phyloP scores from a whole-genome alignment of 805 yeast species.

The Pichia exigua region DNA sequence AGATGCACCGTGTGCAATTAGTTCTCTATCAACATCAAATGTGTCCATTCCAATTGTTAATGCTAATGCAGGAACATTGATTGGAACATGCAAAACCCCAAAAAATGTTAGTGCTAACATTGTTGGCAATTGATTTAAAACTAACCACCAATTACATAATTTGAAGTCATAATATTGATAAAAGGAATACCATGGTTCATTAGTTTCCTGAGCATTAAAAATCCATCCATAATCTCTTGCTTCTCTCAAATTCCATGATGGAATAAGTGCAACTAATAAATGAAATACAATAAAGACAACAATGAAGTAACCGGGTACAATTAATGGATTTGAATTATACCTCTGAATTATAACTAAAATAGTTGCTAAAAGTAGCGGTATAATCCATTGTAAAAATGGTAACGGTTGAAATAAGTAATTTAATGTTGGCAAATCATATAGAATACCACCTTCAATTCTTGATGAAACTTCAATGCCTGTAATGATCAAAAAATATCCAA shows the following conservation, averaged over 20 bases:
- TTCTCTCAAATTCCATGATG: constrained; percentile 49
- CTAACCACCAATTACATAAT: constrained; percentile 66
- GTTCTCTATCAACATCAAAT: constrained; percentile 84
- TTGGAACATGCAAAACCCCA: constrained; percentile 94
- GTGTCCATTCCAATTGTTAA: constrained; percentile 81
- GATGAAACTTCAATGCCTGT: constrained; percentile 93
- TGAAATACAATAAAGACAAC: constrained; percentile 65
- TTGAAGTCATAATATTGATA: constrained; percentile 64
- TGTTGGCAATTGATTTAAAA: constrained; percentile 70
- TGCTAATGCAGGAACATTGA: constrained; percentile 95
- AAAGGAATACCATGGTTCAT: constrained; percentile 87
- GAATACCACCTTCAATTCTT: constrained; percentile 64
- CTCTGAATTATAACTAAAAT: constrained; percentile 57
- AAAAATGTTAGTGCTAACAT: constrained; percentile 95
- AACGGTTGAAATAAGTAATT: constrained; percentile 34
- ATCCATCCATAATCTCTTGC: constrained; percentile 82
- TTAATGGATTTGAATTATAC: constrained; percentile 49
- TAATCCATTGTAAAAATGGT: constrained; percentile 55
- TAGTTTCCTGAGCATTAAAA: constrained; percentile 54
- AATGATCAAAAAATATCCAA: constrained; percentile 82
- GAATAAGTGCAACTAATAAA: constrained; percentile 52
- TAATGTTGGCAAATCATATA: constrained; percentile 54
- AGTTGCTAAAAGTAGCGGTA: constrained; percentile 60
- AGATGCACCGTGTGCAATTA: constrained; percentile 91
- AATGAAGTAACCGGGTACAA: constrained; percentile 78